A percentile compares a stretch with the other conserved stretches of the same genome.
phyloP scores from a whole-genome alignment of 192 early-diverging fungal species.

The Coemansia sp. region DNA sequence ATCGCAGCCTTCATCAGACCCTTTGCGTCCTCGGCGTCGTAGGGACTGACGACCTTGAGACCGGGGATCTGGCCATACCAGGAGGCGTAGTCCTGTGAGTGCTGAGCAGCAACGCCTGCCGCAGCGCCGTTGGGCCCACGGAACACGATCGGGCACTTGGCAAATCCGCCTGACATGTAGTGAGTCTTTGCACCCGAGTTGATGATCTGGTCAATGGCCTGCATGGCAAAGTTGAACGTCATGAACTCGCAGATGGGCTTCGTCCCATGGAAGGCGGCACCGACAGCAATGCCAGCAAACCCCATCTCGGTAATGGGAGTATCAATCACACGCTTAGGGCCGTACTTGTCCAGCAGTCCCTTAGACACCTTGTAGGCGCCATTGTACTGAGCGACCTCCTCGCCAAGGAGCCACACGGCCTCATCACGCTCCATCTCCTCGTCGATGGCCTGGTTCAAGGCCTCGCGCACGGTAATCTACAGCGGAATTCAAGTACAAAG shows the following conservation, averaged over 20 bases:
- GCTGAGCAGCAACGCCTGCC: constrained; percentile 95
- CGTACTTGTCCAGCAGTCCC: constrained; percentile 96
- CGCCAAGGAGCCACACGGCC: constrained; percentile 89
- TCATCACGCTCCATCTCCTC: constrained; percentile 93
- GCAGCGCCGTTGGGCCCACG: constrained; percentile 98
- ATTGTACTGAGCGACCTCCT: constrained; percentile 99
- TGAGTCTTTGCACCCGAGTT: constrained; percentile 98
- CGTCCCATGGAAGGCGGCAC: constrained; percentile 88
- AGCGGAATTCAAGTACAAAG: background rate
- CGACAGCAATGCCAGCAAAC: constrained; percentile 93
- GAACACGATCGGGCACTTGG: constrained; percentile 93
- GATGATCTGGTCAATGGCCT: constrained; percentile 98
- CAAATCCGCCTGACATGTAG: constrained; percentile 94
- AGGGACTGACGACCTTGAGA: constrained; percentile 95
- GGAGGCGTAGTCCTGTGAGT: constrained; percentile 97
- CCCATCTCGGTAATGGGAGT: constrained; percentile 99
- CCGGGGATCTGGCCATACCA: constrained; percentile 98
- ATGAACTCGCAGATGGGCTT: constrained; percentile 99
- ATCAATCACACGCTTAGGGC: constrained; percentile 94
- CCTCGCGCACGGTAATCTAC: constrained; percentile 96
- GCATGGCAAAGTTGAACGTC: constrained; percentile 99
- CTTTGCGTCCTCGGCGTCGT: constrained; percentile 95
- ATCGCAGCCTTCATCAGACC: constrained; percentile 98
- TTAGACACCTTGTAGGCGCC: constrained; percentile 99
- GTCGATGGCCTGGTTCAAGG: constrained; percentile 94